Evolutionary conservation across 345 rosid genomes (phyloP).

Genomic region (Lumnitzera littorea): DNA sequence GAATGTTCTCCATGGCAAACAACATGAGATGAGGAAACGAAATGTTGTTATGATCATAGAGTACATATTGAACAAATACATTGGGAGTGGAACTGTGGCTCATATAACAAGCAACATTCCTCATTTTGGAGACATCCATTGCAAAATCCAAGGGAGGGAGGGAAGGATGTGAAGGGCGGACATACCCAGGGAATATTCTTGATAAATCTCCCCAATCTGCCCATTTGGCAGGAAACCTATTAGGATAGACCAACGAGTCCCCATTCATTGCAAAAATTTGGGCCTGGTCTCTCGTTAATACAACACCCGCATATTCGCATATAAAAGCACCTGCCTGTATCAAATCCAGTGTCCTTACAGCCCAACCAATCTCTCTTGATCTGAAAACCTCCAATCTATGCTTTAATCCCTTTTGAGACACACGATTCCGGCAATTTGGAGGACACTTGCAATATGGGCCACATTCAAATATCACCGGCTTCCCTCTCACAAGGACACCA

Average conservation of each 20-base stretch:
- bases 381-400: slow-evolving; percentile 77
- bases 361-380: slow-evolving; percentile 88
- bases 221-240: slow-evolving; percentile 64
- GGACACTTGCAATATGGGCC: slow-evolving; percentile 73
- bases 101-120: slow-evolving; percentile 90
- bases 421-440: slow-evolving; percentile 71
- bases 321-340: slow-evolving; percentile 85
- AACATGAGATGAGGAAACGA: slow-evolving; percentile 92
- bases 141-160: slow-evolving; percentile 88
- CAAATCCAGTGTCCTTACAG: slow-evolving; percentile 77
- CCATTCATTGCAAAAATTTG: slow-evolving; percentile 76
- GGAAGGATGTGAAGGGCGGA: slow-evolving; percentile 54
- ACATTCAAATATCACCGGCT: slow-evolving; percentile 75
- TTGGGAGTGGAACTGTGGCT: slow-evolving; percentile 85
- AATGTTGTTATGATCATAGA: slow-evolving; percentile 80
- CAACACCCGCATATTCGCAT: slow-evolving; percentile 85
- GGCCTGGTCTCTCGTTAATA: slow-evolving; percentile 86
- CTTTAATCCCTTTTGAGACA: slow-evolving; percentile 64
- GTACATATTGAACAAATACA: slow-evolving; percentile 77
- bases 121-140: slow-evolving; percentile 88
- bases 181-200: slow-evolving; percentile 45
- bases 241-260: slow-evolving; percentile 67
- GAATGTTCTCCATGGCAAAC: slow-evolving; percentile 86
- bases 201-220: slow-evolving; percentile 90
- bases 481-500: slow-evolving; percentile 66